Evolutionary conservation across 805 yeast genomes (phyloP).

Genomic region (Kazachstania taianensis): DNA sequence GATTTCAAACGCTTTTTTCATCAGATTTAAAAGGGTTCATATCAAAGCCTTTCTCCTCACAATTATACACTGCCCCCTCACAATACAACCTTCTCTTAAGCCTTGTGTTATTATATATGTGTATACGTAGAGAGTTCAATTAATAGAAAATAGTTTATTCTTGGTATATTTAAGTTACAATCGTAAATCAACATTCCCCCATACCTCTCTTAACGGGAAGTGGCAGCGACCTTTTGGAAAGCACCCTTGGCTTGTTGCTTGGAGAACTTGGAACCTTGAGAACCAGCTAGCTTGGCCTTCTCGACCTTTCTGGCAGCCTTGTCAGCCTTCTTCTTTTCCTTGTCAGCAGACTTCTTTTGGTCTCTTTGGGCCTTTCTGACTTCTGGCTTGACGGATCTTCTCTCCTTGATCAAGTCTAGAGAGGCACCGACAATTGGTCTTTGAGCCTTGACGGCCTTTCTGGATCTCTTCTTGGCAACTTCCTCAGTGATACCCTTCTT

Average conservation of each 20-base stretch:
- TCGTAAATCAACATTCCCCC: too few relatives aligned
- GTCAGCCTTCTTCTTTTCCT: slow-evolving; percentile 82
- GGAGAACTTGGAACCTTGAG: slow-evolving; percentile 59
- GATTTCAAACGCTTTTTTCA: too few relatives aligned
- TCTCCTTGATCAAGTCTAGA: slow-evolving; percentile 94
- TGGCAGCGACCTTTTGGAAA: slow-evolving; percentile 92
- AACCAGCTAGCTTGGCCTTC: slow-evolving; percentile 41
- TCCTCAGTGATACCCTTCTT: slow-evolving; percentile 99
- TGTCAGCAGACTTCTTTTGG: slow-evolving; percentile 71
- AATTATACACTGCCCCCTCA: too few relatives aligned
- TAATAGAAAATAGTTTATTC: too few relatives aligned
- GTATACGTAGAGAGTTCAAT: too few relatives aligned
- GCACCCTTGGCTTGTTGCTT: slow-evolving; percentile 98
- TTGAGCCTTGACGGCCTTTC: slow-evolving; percentile 96
- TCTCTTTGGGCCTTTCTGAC: slow-evolving; percentile 97
- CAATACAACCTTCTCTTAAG: too few relatives aligned
- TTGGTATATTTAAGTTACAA: too few relatives aligned
- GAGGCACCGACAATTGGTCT: slow-evolving; percentile 99
- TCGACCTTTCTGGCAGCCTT: slow-evolving; percentile 88
- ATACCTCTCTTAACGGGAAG: slow-evolving; percentile 92
- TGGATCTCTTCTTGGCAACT: slow-evolving; percentile 90
- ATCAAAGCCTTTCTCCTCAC: too few relatives aligned
- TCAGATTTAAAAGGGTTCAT: too few relatives aligned
- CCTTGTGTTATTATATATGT: too few relatives aligned
- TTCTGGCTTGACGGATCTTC: slow-evolving; percentile 93